Base-by-base conservation (phyloP, 78 protist species). In the Dictyostelium intermedium region DNA sequence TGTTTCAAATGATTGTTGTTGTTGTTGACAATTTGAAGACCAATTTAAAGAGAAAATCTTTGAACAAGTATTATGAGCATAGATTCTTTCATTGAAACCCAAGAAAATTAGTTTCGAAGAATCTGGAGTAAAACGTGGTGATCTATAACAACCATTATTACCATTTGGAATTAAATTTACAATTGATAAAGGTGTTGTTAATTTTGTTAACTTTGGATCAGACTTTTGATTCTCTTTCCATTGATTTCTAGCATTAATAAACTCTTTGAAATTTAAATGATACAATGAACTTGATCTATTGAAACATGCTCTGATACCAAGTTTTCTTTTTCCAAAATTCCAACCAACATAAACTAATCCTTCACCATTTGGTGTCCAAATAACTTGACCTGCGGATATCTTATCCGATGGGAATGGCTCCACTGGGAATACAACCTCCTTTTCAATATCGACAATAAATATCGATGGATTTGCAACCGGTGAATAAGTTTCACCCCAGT, bases 331-430 rank as follows among this genome's bases (percentile, higher is more conserved):
- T 23, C 73, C 69, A 13, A 87, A 70, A 23, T 79, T 66, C 93
- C 93, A 87, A 11, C 93, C 92, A 30, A 87, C 80, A 43, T 77
- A 87, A 27, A 87, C 93, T 23, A 87, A 63, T 37, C 93, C 93
- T 0, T 77, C 45, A 6, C 83, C 92, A 60, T 61, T 70, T 27
- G 73, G 78, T 10, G 93, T 87, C 93, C 93, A 87, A 43, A 78
- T 87, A 10, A 87, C 93, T 43, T 87, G 93, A 78, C 93, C 93
- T 10, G 93, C 93, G 35, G 93, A 77, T 45, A 87, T n/a, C 69
- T 80, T 43, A 3, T 78, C 79, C 8, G 18, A n/a, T n/a, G 83
- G 53, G 34, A 82, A 79, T 74, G 85, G 83, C 27, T 37, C 56
- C 2, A 87, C 56, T 37, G 93, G 93, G 11, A 79, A 77, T 23